Evolutionary conservation across 495 filamentous ascomycete genomes (phyloP).

Genomic region (Podospora sp.): DNA sequence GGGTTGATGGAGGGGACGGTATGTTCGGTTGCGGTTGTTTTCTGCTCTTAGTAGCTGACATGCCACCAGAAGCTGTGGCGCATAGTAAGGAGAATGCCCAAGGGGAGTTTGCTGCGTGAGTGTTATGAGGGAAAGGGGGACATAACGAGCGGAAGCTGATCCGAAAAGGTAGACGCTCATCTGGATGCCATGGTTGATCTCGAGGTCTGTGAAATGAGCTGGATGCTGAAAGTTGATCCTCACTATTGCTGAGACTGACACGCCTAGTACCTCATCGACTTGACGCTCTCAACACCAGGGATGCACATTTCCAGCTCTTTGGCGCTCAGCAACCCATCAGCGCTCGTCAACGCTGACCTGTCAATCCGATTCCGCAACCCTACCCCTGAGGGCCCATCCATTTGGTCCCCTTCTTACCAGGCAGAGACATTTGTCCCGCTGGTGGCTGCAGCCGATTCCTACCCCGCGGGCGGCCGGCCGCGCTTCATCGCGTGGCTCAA

Average conservation of each 20-base stretch:
- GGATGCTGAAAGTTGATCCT: background rate
- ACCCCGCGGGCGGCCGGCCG: slow-evolving; percentile 66
- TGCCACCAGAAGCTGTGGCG: slow-evolving; percentile 86
- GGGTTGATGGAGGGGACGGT: slow-evolving; percentile 76
- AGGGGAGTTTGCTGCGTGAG: slow-evolving; percentile 74
- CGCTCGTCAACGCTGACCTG: slow-evolving; percentile 36
- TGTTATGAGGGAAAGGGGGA: background rate
- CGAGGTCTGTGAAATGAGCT: slow-evolving; percentile 38
- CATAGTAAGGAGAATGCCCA: slow-evolving; percentile 84
- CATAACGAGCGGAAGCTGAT: background rate
- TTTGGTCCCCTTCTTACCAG: slow-evolving; percentile 51
- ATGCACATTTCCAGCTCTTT: slow-evolving; percentile 60
- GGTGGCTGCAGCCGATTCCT: slow-evolving; percentile 66
- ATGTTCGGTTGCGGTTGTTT: too few species aligned
- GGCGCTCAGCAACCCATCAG: background rate
- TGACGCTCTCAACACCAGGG: slow-evolving; percentile 71
- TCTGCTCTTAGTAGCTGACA: too few species aligned
- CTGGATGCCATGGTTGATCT: slow-evolving; percentile 88
- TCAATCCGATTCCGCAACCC: slow-evolving; percentile 57
- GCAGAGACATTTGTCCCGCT: slow-evolving; percentile 59
- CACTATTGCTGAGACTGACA: background rate
- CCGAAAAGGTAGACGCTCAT: slow-evolving; percentile 62
- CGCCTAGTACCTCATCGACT: slow-evolving; percentile 61
- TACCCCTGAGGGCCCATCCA: background rate
- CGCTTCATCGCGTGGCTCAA: slow-evolving; percentile 83